Evolutionary conservation across 2,329 filamentous ascomycete genomes (phyloP).

Genomic region (Diaporthe vexans): DNA sequence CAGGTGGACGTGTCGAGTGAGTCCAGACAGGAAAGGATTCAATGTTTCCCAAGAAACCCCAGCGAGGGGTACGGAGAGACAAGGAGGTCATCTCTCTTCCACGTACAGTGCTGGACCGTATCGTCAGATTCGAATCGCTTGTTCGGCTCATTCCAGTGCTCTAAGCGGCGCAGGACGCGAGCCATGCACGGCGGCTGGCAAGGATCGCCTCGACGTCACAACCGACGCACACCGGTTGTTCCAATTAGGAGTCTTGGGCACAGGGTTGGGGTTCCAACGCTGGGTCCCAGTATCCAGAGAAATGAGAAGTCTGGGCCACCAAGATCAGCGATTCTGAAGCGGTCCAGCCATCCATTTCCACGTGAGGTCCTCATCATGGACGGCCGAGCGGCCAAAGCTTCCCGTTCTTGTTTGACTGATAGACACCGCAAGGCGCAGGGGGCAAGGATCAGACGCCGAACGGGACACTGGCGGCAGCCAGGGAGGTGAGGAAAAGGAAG

Average conservation of each 20-base stretch:
- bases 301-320: conserved; percentile 27
- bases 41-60: conserved; percentile 1
- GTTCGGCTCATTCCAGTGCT: conserved; percentile 22
- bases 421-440: conserved; percentile 31
- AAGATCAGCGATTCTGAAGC: conserved; percentile 38
- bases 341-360: conserved; percentile 39
- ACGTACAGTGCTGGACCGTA: not conserved
- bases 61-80: conserved; percentile 10
- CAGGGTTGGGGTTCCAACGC: conserved; percentile 35
- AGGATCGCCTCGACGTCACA: conserved; percentile 34
- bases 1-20: conserved; percentile 27
- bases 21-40: conserved; percentile 3
- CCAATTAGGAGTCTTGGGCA: conserved; percentile 30
- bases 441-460: conserved; percentile 21
- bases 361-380: conserved; percentile 37
- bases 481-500: conserved; percentile 31
- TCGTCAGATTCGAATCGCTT: conserved; percentile 18
- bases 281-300: conserved; percentile 4
- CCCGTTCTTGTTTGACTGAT: conserved; percentile 26
- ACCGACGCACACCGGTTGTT: conserved; percentile 37
- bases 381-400: conserved; percentile 24
- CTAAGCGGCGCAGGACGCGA: conserved; percentile 23
- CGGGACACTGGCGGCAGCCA: conserved; percentile 29
- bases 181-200: conserved; percentile 35
- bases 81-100: conserved; percentile 22